Evolutionary conservation across 352 stramenopile species (phyloP).

Genomic region (Phytopythium boreale): DNA sequence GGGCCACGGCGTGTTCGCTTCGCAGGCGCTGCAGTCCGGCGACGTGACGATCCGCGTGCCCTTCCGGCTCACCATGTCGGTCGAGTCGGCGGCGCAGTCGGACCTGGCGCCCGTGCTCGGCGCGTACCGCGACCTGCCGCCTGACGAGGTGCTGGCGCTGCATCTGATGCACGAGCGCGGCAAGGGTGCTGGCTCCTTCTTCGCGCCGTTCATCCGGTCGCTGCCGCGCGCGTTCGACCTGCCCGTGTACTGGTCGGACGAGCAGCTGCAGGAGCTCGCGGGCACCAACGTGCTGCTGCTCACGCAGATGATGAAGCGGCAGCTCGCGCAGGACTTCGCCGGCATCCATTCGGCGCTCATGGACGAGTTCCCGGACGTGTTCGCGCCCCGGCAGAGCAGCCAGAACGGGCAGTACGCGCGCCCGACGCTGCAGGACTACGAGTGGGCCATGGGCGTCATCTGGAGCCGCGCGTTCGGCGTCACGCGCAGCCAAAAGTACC

Average conservation of each 20-base stretch:
- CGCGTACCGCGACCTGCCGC: conserved; percentile 34
- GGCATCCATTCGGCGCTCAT: conserved; percentile 47
- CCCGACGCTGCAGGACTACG: conserved; percentile 43
- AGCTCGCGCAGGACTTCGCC: conserved; percentile 56
- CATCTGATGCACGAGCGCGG: conserved; percentile 58
- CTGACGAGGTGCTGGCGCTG: conserved; percentile 54
- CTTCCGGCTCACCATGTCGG: conserved; percentile 51
- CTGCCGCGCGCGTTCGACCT: conserved; percentile 53
- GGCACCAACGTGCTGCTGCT: conserved; percentile 59
- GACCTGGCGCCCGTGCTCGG: conserved; percentile 36
- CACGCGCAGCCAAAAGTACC: conserved; percentile 30
- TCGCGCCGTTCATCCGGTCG: conserved; percentile 49
- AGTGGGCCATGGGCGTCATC: conserved; percentile 72
- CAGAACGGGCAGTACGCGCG: conserved; percentile 42
- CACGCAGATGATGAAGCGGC: conserved; percentile 60
- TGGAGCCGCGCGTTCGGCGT: conserved; percentile 74
- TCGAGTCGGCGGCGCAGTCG: conserved; percentile 37
- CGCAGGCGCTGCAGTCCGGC: conserved; percentile 23
- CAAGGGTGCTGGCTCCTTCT: conserved; percentile 44
- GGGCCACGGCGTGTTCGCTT: conserved; percentile 50
- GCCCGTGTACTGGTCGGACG: conserved; percentile 52
- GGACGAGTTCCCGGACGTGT: conserved; percentile 31
- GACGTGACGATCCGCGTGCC: conserved; percentile 49
- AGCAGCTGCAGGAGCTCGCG: conserved; percentile 39
- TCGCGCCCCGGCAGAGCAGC: conserved; percentile 15